A percentile compares a stretch with the other conserved stretches of the same genome.
phyloP scores from a whole-genome alignment of 2,329 filamentous ascomycete species.

The Aspergillus pseudotamarii region DNA sequence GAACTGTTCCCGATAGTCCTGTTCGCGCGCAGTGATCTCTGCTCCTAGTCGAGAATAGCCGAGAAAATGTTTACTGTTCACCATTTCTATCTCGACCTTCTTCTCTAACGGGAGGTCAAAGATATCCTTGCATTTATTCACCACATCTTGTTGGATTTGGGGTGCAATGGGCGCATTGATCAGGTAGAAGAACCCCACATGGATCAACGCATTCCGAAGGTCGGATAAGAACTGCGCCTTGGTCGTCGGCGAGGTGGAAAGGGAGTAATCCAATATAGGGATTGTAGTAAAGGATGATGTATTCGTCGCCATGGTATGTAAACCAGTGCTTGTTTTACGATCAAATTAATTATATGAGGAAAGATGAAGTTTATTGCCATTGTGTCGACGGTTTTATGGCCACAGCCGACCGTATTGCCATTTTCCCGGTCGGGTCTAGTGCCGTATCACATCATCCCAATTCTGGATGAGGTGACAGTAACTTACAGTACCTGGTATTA shows the following conservation, averaged over 20 bases:
- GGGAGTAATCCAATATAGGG: slow-evolving; percentile 35
- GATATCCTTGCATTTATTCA: slow-evolving; percentile 45
- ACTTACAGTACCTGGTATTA: no score
- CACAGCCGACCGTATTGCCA: neutral
- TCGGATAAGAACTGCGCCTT: slow-evolving; percentile 30
- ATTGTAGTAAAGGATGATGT: slow-evolving; percentile 37
- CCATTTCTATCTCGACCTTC: slow-evolving; percentile 53
- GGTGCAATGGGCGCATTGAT: slow-evolving; percentile 30
- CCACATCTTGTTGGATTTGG: slow-evolving; percentile 29
- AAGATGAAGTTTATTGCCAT: neutral
- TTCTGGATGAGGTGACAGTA: neutral
- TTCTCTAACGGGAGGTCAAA: slow-evolving; percentile 49
- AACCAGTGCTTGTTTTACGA: neutral
- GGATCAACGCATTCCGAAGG: slow-evolving; percentile 36
- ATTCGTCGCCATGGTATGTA: slow-evolving; percentile 1
- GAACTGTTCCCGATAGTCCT: slow-evolving; percentile 41
- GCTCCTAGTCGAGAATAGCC: slow-evolving; percentile 40
- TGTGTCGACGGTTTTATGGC: neutral
- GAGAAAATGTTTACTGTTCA: slow-evolving; percentile 41
- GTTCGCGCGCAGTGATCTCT: slow-evolving; percentile 36
- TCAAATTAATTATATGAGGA: neutral
- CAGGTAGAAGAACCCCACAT: slow-evolving; percentile 42
- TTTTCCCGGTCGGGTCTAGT: neutral
- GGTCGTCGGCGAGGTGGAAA: slow-evolving; percentile 20
- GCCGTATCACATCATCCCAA: neutral